Evolutionary conservation across 176 grass and related monocot species (phyloP).

Genomic region (Puya raimondii): DNA sequence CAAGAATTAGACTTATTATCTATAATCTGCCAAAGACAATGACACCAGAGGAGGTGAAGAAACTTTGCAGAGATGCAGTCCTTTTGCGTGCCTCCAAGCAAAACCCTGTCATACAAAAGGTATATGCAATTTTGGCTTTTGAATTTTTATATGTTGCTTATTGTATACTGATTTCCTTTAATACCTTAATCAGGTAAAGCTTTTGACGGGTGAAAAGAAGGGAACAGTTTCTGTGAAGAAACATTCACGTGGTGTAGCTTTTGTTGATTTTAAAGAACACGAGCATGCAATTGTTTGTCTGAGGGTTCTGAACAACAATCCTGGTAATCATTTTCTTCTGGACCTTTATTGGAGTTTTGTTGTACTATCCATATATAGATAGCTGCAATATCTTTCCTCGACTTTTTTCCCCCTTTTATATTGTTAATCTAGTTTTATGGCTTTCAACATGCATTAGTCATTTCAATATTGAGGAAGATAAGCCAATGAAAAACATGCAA

Average conservation of each 20-base stretch:
- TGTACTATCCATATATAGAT: background rate
- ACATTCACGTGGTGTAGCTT: slow-evolving; percentile 80
- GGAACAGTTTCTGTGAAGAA: slow-evolving; percentile 44
- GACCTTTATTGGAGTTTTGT: background rate
- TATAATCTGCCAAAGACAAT: slow-evolving; percentile 96
- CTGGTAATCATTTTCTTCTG: slow-evolving; percentile 40
- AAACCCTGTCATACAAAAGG: slow-evolving; percentile 86
- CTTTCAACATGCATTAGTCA: background rate
- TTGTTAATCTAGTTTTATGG: background rate
- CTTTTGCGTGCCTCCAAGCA: slow-evolving; percentile 73
- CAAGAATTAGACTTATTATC: slow-evolving; percentile 82
- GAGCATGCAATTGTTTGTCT: slow-evolving; percentile 87
- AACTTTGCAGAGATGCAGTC: slow-evolving; percentile 84
- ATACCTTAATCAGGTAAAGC: slow-evolving; percentile 58
- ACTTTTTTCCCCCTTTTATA: background rate
- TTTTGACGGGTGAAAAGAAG: slow-evolving; percentile 84
- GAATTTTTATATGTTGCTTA: background rate
- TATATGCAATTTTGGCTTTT: slow-evolving; percentile 8
- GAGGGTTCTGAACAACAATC: slow-evolving; percentile 97
- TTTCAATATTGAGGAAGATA: too few species aligned
- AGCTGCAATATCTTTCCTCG: background rate
- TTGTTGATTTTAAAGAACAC: slow-evolving; percentile 98
- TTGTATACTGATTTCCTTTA: background rate
- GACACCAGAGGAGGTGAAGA: slow-evolving; percentile 80
- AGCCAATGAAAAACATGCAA: too few species aligned